phyloP scores from a whole-genome alignment of 192 early-diverging fungal species.

The Coemansia sp. region DNA sequence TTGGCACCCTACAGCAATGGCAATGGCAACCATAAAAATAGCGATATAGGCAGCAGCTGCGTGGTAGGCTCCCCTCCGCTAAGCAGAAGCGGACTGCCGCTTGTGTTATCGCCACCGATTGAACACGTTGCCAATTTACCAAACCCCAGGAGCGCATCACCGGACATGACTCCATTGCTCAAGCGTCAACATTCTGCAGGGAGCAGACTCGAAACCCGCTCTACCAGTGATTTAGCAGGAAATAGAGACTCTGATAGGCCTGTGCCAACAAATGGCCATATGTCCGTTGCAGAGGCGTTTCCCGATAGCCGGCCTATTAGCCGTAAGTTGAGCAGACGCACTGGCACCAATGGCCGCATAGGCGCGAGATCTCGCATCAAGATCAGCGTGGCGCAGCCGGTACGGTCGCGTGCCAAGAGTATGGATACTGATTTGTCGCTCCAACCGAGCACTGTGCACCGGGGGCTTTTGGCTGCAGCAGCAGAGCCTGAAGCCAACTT shows the following conservation, averaged over 20 bases:
- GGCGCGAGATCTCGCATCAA: conserved; percentile 16
- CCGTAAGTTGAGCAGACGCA: conserved; percentile 23
- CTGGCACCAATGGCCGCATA: conserved; percentile 5
- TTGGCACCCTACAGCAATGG: not conserved
- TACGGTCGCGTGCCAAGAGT: conserved; percentile 9
- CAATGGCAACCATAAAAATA: not conserved
- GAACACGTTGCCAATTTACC: not conserved
- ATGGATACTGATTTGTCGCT: not conserved
- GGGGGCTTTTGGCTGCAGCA: not conserved
- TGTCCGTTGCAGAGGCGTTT: conserved; percentile 41
- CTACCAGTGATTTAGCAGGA: not conserved
- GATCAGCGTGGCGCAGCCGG: conserved; percentile 7
- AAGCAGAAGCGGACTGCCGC: not conserved
- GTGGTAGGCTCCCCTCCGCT: not conserved
- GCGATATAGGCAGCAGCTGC: not conserved
- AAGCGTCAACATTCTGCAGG: not conserved
- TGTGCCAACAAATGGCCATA: conserved; percentile 4
- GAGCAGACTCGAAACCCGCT: not conserved
- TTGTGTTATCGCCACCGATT: not conserved
- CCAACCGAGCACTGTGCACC: not conserved
- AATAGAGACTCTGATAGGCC: not conserved
- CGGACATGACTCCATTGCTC: not conserved
- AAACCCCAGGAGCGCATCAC: not conserved
- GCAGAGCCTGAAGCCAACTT: not conserved
- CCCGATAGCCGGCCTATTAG: conserved; percentile 42